A percentile compares a stretch with the other conserved stretches of the same genome.
Conservation (phyloP, 2,329 filamentous ascomycete genomes). For the Aspergillus japonicus region DNA sequence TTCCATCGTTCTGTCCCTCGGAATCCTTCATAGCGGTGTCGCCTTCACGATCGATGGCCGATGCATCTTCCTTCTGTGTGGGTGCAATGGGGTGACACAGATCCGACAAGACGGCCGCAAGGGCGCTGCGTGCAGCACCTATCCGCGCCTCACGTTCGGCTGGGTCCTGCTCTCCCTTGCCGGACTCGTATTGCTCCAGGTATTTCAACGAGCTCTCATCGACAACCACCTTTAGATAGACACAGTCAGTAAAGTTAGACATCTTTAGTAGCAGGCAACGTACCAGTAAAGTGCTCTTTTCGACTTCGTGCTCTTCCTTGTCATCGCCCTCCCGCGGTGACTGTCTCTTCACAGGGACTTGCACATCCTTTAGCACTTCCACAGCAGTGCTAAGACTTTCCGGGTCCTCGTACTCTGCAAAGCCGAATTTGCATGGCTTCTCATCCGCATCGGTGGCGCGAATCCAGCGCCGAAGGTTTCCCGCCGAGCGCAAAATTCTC, state of each 20-base stretch:
- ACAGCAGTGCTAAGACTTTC: constrained; percentile 83
- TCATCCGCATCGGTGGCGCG: constrained; percentile 73
- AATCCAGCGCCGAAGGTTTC: constrained; percentile 81
- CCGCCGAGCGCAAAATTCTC: constrained; percentile 72
- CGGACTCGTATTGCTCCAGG: constrained; percentile 75
- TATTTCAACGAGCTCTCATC: constrained; percentile 83
- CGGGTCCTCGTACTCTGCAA: constrained; percentile 90
- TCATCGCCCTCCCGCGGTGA: constrained; percentile 43
- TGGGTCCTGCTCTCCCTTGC: constrained; percentile 61
- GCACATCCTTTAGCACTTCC: constrained; percentile 77
- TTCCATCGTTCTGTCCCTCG: constrained; percentile 56
- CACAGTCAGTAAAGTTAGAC: background rate
- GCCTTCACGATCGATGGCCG: constrained; percentile 60
- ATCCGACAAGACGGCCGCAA: constrained; percentile 68
- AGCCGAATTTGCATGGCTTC: constrained; percentile 85
- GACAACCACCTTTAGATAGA: constrained; percentile 57
- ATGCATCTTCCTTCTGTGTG: constrained; percentile 46
- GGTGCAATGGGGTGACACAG: constrained; percentile 66
- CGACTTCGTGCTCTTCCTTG: constrained; percentile 51
- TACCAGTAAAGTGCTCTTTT: constrained; percentile 70
- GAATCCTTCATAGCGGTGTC: constrained; percentile 69
- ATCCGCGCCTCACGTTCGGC: constrained; percentile 65
- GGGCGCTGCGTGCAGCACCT: constrained; percentile 65
- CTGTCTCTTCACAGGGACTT: constrained; percentile 79
- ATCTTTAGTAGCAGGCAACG: constrained; percentile 16